phyloP scores from a whole-genome alignment of 306 rosid genomes.

The Cercis canadensis region DNA sequence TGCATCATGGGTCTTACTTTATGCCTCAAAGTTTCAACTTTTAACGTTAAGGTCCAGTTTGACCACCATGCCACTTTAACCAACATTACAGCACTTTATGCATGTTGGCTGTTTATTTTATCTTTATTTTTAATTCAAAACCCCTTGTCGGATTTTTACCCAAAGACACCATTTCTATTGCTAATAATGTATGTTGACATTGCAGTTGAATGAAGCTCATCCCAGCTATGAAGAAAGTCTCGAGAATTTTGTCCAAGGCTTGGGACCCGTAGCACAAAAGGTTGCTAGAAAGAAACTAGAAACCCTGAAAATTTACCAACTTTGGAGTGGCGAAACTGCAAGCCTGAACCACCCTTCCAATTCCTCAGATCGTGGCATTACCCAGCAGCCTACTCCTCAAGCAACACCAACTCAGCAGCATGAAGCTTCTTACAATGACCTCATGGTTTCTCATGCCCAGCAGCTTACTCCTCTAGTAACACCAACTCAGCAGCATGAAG shows the following conservation, averaged over 20 bases:
- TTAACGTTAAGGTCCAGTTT: background rate
- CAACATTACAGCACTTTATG: background rate
- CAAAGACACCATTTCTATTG: background rate
- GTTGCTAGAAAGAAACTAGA: slow-evolving; percentile 28
- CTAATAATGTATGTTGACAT: background rate
- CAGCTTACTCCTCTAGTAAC: no score
- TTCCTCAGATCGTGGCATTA: background rate
- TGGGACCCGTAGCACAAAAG: slow-evolving; percentile 31
- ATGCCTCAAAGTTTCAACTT: no score
- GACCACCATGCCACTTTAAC: background rate
- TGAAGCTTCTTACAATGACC: no score
- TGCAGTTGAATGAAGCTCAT: slow-evolving; percentile 13
- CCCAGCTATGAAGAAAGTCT: slow-evolving; percentile 26
- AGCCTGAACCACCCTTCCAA: background rate
- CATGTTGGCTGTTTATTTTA: background rate
- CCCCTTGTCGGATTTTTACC: background rate
- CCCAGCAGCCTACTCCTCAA: background rate
- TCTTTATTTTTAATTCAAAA: background rate
- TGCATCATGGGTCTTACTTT: background rate
- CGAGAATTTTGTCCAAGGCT: slow-evolving; percentile 26
- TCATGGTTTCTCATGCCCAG: no score
- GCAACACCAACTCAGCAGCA: no score
- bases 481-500: no score
- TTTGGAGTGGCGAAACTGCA: background rate
- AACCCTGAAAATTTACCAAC: background rate